Conservation (phyloP, 192 early-diverging fungal genomes). For the Umbelopsis sp. region DNA sequence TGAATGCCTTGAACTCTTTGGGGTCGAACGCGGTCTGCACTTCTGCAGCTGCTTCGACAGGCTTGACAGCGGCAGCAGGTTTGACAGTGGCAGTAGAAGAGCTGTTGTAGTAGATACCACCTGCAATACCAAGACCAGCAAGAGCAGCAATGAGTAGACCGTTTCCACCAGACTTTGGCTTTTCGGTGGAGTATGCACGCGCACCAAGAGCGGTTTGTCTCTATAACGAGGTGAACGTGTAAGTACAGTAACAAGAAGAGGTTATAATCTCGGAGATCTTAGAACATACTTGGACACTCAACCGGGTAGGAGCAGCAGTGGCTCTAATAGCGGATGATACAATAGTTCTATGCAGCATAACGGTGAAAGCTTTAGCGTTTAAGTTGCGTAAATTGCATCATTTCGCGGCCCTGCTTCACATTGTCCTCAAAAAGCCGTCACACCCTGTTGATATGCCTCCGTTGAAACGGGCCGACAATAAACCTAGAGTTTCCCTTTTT, state of each 20-base stretch:
- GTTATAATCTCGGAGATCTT: neutral
- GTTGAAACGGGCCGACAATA: no score
- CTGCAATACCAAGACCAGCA: slow-evolving; percentile 33
- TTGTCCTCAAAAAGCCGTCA: neutral
- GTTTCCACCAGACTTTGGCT: slow-evolving; percentile 29
- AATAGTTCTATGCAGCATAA: slow-evolving; percentile 10
- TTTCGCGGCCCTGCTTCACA: neutral
- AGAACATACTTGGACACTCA: neutral
- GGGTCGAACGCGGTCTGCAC: slow-evolving; percentile 39
- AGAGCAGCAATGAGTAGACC: slow-evolving; percentile 24
- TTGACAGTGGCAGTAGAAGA: neutral
- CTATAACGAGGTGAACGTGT: neutral
- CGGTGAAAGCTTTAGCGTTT: neutral
- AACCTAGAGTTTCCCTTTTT: no score
- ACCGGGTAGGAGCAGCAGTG: slow-evolving; percentile 15
- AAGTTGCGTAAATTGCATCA: neutral
- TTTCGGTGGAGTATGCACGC: slow-evolving; percentile 20
- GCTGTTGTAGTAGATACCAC: slow-evolving; percentile 34
- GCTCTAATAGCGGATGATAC: slow-evolving; percentile 6
- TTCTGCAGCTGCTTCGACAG: slow-evolving; percentile 15
- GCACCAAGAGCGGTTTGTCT: slow-evolving; percentile 2
- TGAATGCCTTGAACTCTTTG: slow-evolving; percentile 57
- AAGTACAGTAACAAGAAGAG: neutral
- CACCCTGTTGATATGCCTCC: neutral
- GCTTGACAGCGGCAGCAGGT: slow-evolving; percentile 22